Base-by-base conservation (phyloP, 129 eudicot genomes). In the Tanacetum coccineum region DNA sequence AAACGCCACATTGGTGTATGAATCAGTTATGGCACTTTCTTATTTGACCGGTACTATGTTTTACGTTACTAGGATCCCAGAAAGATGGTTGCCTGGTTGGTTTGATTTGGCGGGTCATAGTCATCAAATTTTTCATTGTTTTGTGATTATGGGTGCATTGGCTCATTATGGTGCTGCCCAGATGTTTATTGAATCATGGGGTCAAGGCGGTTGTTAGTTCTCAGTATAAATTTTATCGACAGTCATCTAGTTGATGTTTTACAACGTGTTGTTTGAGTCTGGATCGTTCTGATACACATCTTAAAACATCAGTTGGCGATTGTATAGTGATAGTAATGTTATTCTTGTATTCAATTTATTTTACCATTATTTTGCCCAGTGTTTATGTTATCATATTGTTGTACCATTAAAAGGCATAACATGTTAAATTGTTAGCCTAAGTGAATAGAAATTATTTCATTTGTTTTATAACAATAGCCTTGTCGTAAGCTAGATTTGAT, bases 21-120 rank as follows among this genome's bases (percentile, higher is more conserved):
- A 93, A 56, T 46, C 72, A 8, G 86, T 22, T 22, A 93, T 93
- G 99, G 96, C 95, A 2, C 47, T 78, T 26, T 89, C 92, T 11
- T 93, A 93, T 63, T 73, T 89, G 71, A 78, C 79, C 4, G 99
- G 99, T 60, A 84, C 99, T 11, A 63, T 78, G 80, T 82, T 93
- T 69, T 89, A 93, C 18, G 87, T 93, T 55, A 68, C 78, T 49
- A 77, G 96, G 73, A 52, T 93, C 25, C 99, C 96, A 0, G 99
- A 93, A 83, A 73, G 96, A 69, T 93, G 95, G 95, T 66, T n/a
- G 75, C 98, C 98, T 0, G 98, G 98, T 13, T 84, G 85, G 89
- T 93, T 93, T 66, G 98, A 93, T 61, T 72, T 93, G 39, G 95
- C 90, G 1, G 98, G 98, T 11, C 96, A 93, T 28, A 93, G 96